Percentiles rank a stretch among this genome's conserved stretches.
phyloP scores from a whole-genome alignment of 2,329 filamentous ascomycete species.

The Gliomastix tumulicola region DNA sequence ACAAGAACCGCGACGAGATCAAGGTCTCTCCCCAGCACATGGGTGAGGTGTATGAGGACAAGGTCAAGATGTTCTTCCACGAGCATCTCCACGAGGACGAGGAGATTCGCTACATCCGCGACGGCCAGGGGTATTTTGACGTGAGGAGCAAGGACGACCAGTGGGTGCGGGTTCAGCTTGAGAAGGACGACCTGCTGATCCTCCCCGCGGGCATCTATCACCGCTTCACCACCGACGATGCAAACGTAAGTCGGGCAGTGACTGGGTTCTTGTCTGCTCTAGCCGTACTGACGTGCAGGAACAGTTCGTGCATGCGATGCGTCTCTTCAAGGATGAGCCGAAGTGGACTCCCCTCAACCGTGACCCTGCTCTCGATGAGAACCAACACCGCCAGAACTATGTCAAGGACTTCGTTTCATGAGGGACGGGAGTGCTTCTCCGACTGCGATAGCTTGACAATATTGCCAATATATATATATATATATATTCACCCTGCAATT shows the following conservation, averaged over 20 bases:
- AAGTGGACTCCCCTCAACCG: slow-evolving; percentile 97
- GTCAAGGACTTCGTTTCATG: slow-evolving; percentile 39
- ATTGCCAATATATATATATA: no score
- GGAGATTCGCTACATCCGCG: slow-evolving; percentile 92
- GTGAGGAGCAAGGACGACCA: slow-evolving; percentile 75
- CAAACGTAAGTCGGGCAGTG: slow-evolving; percentile 58
- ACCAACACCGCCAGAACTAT: slow-evolving; percentile 74
- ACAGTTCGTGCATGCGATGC: slow-evolving; percentile 91
- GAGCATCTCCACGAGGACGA: slow-evolving; percentile 98
- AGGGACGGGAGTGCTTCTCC: not conserved
- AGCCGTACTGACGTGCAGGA: not conserved
- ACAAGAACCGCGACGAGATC: slow-evolving; percentile 94
- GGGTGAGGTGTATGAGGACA: slow-evolving; percentile 83
- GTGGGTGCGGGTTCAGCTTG: slow-evolving; percentile 81
- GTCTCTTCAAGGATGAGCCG: slow-evolving; percentile 95
- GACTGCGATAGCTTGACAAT: no score
- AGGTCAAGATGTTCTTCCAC: slow-evolving; percentile 88
- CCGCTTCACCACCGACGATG: slow-evolving; percentile 88
- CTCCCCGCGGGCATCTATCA: slow-evolving; percentile 95
- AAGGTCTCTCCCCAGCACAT: slow-evolving; percentile 80
- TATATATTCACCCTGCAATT: no score
- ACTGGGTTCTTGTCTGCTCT: no score
- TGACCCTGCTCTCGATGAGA: slow-evolving; percentile 66
- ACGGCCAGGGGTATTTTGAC: slow-evolving; percentile 88
- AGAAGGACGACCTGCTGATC: slow-evolving; percentile 86